Percentiles rank a stretch among this genome's conserved stretches.
Evolutionary conservation across 306 rosid genomes (phyloP).

Genomic region (Corylus americana): DNA sequence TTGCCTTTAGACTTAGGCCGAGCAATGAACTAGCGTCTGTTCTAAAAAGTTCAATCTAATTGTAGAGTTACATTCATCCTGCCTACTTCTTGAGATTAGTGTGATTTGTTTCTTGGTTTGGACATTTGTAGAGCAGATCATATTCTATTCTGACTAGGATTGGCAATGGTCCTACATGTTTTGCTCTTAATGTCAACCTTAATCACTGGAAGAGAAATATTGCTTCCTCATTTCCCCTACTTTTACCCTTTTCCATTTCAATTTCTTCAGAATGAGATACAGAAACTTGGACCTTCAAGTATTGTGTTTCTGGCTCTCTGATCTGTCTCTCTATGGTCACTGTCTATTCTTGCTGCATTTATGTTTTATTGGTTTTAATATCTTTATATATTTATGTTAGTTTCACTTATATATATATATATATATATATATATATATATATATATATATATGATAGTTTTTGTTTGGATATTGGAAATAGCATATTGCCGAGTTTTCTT

Average conservation of each 20-base stretch:
- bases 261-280: background rate
- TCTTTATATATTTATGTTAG: background rate
- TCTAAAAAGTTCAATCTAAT: background rate
- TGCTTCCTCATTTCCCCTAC: background rate
- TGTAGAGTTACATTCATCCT: background rate
- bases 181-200: background rate
- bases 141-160: background rate
- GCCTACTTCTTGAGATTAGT: background rate
- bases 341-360: background rate
- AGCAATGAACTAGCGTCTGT: background rate
- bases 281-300: background rate
- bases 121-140: background rate
- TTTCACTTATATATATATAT: no score
- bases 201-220: background rate
- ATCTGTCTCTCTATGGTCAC: background rate
- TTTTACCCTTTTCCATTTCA: background rate
- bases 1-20: no score
- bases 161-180: slow-evolving; percentile 1
- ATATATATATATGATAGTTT: background rate
- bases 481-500: background rate
- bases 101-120: background rate
- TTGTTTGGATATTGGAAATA: background rate
- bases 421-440: no score
- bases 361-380: background rate
- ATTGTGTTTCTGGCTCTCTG: background rate